Evolutionary conservation across 371 early-diverging fungal genomes (phyloP).

Genomic region (Coemansia sp.): DNA sequence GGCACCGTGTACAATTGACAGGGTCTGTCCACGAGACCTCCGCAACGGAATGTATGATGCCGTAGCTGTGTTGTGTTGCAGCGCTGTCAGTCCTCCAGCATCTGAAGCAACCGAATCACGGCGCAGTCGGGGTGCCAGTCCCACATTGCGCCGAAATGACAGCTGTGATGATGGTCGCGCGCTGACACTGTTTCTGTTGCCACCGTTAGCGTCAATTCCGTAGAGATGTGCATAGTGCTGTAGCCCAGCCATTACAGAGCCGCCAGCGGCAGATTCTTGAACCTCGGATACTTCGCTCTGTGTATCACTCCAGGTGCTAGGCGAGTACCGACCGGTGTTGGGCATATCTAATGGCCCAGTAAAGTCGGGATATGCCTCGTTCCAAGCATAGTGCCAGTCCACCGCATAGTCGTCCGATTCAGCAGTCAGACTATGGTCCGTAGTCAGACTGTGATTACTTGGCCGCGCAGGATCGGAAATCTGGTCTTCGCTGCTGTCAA

Average conservation of each 20-base stretch:
- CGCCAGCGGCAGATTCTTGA: neutral
- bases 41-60: conserved; percentile 1
- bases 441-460: conserved; percentile 51
- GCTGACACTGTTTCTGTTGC: neutral
- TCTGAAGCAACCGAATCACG: conserved; percentile 11
- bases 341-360: neutral
- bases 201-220: neutral
- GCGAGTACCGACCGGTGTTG: conserved; percentile 4
- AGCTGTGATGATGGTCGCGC: conserved; percentile 20
- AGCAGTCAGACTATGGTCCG: conserved; percentile 44
- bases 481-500: neutral
- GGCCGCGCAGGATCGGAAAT: conserved; percentile 52
- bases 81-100: conserved; percentile 6
- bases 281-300: conserved; percentile 25
- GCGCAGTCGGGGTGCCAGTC: conserved; percentile 6
- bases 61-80: neutral
- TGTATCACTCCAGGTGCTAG: conserved; percentile 34
- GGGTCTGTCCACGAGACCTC: conserved; percentile 36
- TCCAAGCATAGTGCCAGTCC: conserved; percentile 79
- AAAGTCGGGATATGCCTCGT: conserved; percentile 64
- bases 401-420: conserved; percentile 58
- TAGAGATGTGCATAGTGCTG: conserved; percentile 15
- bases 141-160: conserved; percentile 13
- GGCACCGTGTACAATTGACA: conserved; percentile 2
- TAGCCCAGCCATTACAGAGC: neutral